Evolutionary conservation across 2,329 filamentous ascomycete species (phyloP).

Genomic region (Metarhizium robertsii): DNA sequence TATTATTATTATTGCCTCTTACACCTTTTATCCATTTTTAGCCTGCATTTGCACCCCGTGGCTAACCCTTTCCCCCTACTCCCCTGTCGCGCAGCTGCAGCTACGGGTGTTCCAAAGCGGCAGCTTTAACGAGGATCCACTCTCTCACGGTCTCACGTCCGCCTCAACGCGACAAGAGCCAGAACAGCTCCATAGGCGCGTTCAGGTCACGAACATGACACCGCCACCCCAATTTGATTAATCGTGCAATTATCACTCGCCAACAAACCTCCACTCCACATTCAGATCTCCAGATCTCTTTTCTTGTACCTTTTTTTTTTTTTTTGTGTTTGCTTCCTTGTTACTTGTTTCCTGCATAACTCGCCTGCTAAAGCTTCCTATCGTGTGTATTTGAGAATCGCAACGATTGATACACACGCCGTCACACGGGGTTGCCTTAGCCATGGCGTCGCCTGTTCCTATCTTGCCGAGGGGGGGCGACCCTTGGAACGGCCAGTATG

Average conservation of each 20-base stretch:
- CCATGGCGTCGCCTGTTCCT: constrained; percentile 32
- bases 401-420: neutral
- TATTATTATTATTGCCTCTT: neutral
- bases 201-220: constrained; percentile 27
- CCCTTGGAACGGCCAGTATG: constrained; percentile 3
- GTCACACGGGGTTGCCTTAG: constrained; percentile 5
- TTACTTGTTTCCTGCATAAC: neutral
- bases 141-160: neutral
- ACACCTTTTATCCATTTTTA: neutral
- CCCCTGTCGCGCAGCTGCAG: neutral
- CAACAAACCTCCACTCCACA: constrained; percentile 2
- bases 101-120: constrained; percentile 3
- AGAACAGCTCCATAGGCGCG: neutral
- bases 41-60: neutral
- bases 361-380: neutral
- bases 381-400: neutral
- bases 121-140: constrained; percentile 3
- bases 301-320: neutral
- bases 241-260: constrained; percentile 10
- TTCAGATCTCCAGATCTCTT: constrained; percentile 1
- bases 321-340: neutral
- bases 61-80: neutral
- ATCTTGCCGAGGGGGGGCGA: constrained; percentile 15
- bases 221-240: constrained; percentile 25
- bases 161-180: neutral